Conservation (phyloP, 306 rosid species). For the Astragalus membranaceus region DNA sequence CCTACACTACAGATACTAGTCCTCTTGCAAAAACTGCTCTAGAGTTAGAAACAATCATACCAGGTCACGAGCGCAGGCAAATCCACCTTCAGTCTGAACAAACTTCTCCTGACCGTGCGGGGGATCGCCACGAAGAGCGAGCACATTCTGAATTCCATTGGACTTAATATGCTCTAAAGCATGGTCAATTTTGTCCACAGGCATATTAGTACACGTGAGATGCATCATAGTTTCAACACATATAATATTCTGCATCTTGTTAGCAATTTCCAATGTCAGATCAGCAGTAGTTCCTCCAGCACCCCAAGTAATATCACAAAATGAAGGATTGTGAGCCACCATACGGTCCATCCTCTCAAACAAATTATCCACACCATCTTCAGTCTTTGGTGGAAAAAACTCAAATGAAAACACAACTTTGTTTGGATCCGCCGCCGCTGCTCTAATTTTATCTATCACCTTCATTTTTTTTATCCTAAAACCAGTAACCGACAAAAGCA, state of each 20-base stretch:
- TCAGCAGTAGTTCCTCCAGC: constrained; percentile 96
- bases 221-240: constrained; percentile 98
- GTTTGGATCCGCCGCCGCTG: constrained; percentile 38
- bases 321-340: constrained; percentile 86
- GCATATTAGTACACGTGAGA: constrained; percentile 97
- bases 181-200: constrained; percentile 83
- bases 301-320: constrained; percentile 98
- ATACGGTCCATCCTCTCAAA: constrained; percentile 95
- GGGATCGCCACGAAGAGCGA: constrained; percentile 95
- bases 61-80: constrained; percentile 88
- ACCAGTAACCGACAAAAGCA: constrained; percentile 6
- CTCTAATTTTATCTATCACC: constrained; percentile 75
- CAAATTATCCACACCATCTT: constrained; percentile 86
- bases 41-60: constrained; percentile 23
- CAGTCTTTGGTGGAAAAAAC: constrained; percentile 93
- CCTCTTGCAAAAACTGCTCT: not conserved
- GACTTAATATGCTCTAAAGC: constrained; percentile 79
- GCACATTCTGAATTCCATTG: constrained; percentile 90
- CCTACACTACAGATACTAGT: not conserved
- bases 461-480: constrained; percentile 42
- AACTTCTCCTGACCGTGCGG: constrained; percentile 98
- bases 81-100: constrained; percentile 83
- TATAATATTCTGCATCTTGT: constrained; percentile 85
- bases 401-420: constrained; percentile 85
- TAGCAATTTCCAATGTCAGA: constrained; percentile 80